Base-by-base conservation (phyloP, 495 filamentous ascomycete genomes). In the Penicillium manginii region DNA sequence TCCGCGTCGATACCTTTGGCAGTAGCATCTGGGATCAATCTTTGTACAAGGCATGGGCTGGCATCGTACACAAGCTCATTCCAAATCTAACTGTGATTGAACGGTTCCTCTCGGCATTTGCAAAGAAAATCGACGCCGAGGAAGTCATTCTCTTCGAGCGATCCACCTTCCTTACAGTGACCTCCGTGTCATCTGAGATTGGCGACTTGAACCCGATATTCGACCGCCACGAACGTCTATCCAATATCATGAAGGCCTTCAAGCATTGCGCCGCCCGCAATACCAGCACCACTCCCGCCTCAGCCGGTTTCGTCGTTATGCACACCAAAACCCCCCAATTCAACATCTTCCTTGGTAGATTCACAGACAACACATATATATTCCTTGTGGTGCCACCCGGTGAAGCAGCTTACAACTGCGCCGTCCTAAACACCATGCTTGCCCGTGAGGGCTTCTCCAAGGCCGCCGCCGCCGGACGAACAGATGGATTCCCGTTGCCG, bases 11-110 rank as follows among this genome's bases (percentile, higher is more conserved):
- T 57, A 84, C 90, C 60, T 98, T 93, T 68, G 90, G 91, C 26
- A 98, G 94, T 8, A 94, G 89, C 42, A 98, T 98, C 75, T 98
- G 94, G 94, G 94, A 98, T 71, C 93, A 98, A 73, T 92, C 88
- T 12, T 78, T 98, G n/a, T 98, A 98, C 78, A 93, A 92, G 64
- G 94, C 94, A 5, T 98, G 94, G 94, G 94, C 96, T 0, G 88
- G 87, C 62, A 96, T 98, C 61, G 96, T 98, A 54, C 93, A 98
- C 78, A 91, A 89, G 69, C 82, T 98, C 23, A 93, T 98, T 21
- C 96, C 94, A 0, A 98, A 98, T 70, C 84, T 97, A 0, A 78
- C 85, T n/a, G 82, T 90, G 23, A 96, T 98, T 61, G 93, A 97
- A 70, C 84, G 81, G 14, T 90, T 97, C 73, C 80, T 98, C 5